A percentile compares a stretch with the other conserved stretches of the same genome.
These are phyloP conservation scores for Nadsonia starkeyi-henricii DNA, from an alignment of 1,139 yeast species.

Conservation along the genomic window DNA sequence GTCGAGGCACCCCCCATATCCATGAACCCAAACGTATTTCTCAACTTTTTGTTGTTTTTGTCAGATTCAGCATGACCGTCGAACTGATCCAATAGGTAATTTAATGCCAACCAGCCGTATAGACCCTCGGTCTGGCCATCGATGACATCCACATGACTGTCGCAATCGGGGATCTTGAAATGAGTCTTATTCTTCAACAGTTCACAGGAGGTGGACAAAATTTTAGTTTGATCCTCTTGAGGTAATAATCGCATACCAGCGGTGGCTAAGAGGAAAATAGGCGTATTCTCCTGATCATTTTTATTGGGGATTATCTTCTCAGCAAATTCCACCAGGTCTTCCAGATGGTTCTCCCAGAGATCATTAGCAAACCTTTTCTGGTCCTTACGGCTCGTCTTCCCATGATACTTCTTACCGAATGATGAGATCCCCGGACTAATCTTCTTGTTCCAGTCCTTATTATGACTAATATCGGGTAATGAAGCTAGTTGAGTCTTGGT, in stretches of 20 bases:
- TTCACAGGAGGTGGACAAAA: constrained; percentile 38
- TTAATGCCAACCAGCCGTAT: constrained; percentile 71
- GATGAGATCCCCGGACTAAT: constrained; percentile 57
- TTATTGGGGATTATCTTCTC: constrained; percentile 47
- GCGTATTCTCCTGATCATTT: constrained; percentile 47
- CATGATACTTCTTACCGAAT: constrained; percentile 24
- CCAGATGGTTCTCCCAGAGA: constrained; percentile 48
- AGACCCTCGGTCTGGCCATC: constrained; percentile 68
- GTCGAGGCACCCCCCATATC: constrained; percentile 84
- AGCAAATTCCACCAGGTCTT: constrained; percentile 41
- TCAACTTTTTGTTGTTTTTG: constrained; percentile 30
- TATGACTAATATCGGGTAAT: constrained; percentile 28
- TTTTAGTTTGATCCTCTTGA: constrained; percentile 39
- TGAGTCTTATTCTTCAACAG: constrained; percentile 37
- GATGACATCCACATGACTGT: constrained; percentile 45
- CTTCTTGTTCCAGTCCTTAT: constrained; percentile 40
- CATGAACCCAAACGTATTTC: constrained; percentile 49
- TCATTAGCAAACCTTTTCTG: constrained; percentile 20
- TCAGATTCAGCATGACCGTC: constrained; percentile 14
- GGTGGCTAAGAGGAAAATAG: constrained; percentile 66
- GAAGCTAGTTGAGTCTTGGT: constrained; percentile 8
- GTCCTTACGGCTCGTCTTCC: not conserved
- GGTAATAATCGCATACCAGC: constrained; percentile 69
- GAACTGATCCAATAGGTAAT: constrained; percentile 45
- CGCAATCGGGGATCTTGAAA: constrained; percentile 39